Base-by-base conservation (phyloP, 352 stramenopile species). In the Phytophthora brassicae region DNA sequence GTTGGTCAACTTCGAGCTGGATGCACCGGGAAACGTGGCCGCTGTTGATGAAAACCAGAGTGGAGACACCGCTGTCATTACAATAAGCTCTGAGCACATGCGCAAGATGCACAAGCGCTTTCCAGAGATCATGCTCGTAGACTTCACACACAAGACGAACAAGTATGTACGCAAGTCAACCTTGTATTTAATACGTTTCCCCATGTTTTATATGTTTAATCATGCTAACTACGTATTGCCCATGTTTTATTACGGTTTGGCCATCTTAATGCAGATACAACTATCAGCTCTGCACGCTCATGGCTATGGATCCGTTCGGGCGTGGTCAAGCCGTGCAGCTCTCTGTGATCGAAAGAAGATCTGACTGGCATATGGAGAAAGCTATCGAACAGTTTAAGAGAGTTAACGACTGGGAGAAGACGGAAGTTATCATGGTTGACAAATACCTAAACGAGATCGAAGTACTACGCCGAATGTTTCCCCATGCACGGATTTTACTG, bases 131-230 rank as follows among this genome's bases (percentile, higher is more conserved):
- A 13, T 64, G 29, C 14, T 65, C 0, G 17, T 58, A 28, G 47
- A 65, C 17, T 59, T 38, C 29, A 65, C 57, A 0, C 47, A 65
- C 22, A 65, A 65, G 16, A 66, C 57, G 5, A 66, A 60, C 31
- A 33, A 24, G 57, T 66, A 14, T 39, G 8, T 16, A 16, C 1
- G 35, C 19, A 19, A 6, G 13, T 28, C n/a, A 22, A 35, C 13
- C 14, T 17, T 39, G 33, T 39, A 17, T 39, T 14, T 1, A 3
- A 11, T 9, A 48, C 16, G 33, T 26, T 54, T 55, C 7, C 20
- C 36, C 26, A 35, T 56, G 24, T 48, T 53, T 60, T 16, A 5
- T 26, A 45, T 52, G 42, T n/a, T n/a, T 29, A 14, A 17, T 39
- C n/a, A n/a, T 36, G 8, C 11, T 13, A 7, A 8, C 31, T 13